A percentile compares a stretch with the other conserved stretches of the same genome.
These are phyloP conservation scores for Xeromyces bisporus DNA, from an alignment of 495 filamentous ascomycete species.

Conservation along the genomic window DNA sequence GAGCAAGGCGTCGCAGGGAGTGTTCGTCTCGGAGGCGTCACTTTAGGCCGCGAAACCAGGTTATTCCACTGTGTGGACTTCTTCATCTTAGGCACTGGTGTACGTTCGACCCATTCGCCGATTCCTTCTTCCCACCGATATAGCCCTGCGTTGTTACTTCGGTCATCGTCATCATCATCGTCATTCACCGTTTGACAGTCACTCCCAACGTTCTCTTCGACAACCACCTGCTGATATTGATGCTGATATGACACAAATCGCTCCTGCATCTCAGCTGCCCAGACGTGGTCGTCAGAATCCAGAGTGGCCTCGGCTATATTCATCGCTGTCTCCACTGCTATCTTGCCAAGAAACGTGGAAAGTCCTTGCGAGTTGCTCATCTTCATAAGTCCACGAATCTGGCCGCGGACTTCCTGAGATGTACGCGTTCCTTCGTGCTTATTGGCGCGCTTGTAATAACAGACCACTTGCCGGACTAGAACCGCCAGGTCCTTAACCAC, in stretches of 20 bases:
- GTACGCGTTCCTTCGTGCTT: constrained; percentile 10
- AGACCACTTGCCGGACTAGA: constrained; percentile 21
- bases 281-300: constrained; percentile 31
- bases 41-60: constrained; percentile 2
- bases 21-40: not conserved
- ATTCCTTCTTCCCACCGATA: constrained; percentile 41
- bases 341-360: constrained; percentile 16
- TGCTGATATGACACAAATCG: constrained; percentile 11
- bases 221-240: no score
- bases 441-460: constrained; percentile 15
- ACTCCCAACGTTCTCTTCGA: no score
- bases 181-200: not conserved
- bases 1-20: constrained; percentile 7
- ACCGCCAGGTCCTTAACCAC: constrained; percentile 22
- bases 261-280: constrained; percentile 31
- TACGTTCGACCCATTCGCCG: constrained; percentile 35
- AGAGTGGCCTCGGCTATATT: constrained; percentile 27
- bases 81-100: constrained; percentile 17
- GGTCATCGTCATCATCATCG: not conserved
- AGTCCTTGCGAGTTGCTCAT: constrained; percentile 10
- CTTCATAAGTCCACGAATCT: constrained; percentile 14
- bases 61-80: not conserved
- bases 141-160: constrained; percentile 8
- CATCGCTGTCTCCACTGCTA: constrained; percentile 34
- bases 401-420: constrained; percentile 13